Evolutionary conservation across 2,329 filamentous ascomycete genomes (phyloP).

Genomic region (Xylaria sp.): DNA sequence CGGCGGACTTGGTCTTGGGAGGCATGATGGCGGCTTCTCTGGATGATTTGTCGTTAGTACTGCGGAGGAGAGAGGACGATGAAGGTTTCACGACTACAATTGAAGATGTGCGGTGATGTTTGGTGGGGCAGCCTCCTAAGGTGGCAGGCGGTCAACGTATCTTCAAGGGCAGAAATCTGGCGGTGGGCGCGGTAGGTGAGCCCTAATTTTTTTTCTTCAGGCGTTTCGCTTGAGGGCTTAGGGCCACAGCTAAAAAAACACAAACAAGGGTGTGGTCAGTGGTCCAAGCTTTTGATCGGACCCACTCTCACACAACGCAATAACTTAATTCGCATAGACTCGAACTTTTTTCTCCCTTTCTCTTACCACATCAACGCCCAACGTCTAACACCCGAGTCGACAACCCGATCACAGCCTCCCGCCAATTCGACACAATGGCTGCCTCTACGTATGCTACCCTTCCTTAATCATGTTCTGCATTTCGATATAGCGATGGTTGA

Average conservation of each 20-base stretch:
- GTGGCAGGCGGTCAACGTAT: conserved; percentile 41
- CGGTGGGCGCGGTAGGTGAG: conserved; percentile 38
- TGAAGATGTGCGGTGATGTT: conserved; percentile 47
- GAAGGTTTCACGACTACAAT: conserved; percentile 37
- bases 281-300: conserved; percentile 32
- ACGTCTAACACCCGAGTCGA: conserved; percentile 46
- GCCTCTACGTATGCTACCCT: conserved; percentile 58
- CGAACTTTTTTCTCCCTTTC: conserved; percentile 27
- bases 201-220: conserved; percentile 40
- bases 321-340: conserved; percentile 26
- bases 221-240: conserved; percentile 36
- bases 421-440: conserved; percentile 53
- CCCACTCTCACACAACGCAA: conserved; percentile 39
- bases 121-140: conserved; percentile 34
- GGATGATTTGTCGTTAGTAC: conserved; percentile 39
- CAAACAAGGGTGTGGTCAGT: background rate
- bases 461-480: conserved; percentile 52
- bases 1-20: conserved; percentile 92
- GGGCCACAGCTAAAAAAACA: background rate
- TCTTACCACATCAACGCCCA: conserved; percentile 39
- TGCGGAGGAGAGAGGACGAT: conserved; percentile 30
- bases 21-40: conserved; percentile 76
- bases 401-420: conserved; percentile 43
- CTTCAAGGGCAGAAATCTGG: conserved; percentile 41
- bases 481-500: conserved; percentile 51